Evolutionary conservation across 208 protist genomes (phyloP).

Genomic region (Strigomonas culicis): DNA sequence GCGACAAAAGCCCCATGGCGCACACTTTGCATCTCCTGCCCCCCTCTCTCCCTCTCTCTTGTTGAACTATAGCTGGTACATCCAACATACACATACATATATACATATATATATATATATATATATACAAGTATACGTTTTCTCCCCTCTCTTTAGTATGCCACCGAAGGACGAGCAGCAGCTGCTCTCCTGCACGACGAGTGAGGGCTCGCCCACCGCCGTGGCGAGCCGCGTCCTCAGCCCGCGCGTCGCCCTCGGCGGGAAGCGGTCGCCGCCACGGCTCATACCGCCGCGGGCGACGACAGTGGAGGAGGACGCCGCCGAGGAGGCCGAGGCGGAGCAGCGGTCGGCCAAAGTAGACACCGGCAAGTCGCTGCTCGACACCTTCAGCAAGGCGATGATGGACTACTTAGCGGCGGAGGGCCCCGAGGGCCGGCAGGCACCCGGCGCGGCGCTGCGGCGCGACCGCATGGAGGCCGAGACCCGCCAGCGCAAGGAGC

Average conservation of each 20-base stretch:
- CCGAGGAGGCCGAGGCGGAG: slow-evolving; percentile 24
- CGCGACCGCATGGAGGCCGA: slow-evolving; percentile 20
- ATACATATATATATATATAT: background rate
- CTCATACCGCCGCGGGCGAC: slow-evolving; percentile 9
- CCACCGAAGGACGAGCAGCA: background rate
- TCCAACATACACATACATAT: background rate
- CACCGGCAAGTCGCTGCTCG: background rate
- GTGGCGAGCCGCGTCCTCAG: background rate
- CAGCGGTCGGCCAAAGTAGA: slow-evolving; percentile 4
- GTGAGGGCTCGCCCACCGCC: background rate
- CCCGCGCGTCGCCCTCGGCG: background rate
- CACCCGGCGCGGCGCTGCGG: background rate
- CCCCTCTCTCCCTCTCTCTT: background rate
- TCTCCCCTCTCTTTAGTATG: background rate
- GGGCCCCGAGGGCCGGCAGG: background rate
- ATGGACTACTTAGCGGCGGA: slow-evolving; percentile 20
- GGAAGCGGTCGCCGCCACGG: background rate
- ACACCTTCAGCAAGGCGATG: slow-evolving; percentile 21
- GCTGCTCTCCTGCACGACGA: background rate
- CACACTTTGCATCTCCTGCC: background rate
- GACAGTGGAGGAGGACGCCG: slow-evolving; percentile 22
- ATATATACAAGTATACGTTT: background rate
- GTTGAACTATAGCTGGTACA: background rate
- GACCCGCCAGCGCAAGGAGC: slow-evolving; percentile 26
- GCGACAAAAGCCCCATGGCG: background rate